These are phyloP conservation scores for Nakataea oryzae DNA, from an alignment of 2,329 filamentous ascomycete species.

Conservation along the genomic window DNA sequence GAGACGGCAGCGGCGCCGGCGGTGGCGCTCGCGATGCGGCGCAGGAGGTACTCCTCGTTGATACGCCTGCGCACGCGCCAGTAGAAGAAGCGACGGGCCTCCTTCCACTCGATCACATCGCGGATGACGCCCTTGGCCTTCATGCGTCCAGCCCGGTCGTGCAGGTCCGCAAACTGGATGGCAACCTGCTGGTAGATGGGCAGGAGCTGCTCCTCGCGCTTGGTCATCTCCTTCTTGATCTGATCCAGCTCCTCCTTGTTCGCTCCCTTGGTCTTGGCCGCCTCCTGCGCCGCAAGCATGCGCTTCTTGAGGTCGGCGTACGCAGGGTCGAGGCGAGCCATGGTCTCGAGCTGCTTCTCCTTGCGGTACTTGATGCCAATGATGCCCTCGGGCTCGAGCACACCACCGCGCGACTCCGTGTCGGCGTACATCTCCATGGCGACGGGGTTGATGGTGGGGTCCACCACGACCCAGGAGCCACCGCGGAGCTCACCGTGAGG, in stretches of 20 bases:
- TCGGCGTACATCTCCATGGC: constrained; percentile 99
- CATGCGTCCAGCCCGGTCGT: constrained; percentile 96
- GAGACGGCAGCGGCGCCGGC: constrained; percentile 16
- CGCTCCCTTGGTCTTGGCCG: constrained; percentile 43
- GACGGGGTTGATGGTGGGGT: constrained; percentile 93
- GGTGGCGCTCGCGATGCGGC: constrained; percentile 57
- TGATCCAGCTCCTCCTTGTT: constrained; percentile 63
- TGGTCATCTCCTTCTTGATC: constrained; percentile 75
- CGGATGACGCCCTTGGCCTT: constrained; percentile 94
- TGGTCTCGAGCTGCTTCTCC: constrained; percentile 94
- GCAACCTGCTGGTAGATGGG: constrained; percentile 93
- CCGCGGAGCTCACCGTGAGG: constrained; percentile 93
- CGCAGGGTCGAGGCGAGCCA: constrained; percentile 80
- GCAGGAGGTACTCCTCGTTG: constrained; percentile 95
- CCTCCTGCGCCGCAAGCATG: constrained; percentile 33
- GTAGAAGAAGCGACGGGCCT: constrained; percentile 97
- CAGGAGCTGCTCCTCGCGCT: constrained; percentile 78
- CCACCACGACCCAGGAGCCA: constrained; percentile 98
- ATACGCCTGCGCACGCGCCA: constrained; percentile 95
- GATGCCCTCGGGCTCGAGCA: constrained; percentile 95
- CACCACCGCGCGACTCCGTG: constrained; percentile 87
- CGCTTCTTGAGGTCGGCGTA: constrained; percentile 80
- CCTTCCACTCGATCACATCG: constrained; percentile 70
- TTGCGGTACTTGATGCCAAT: constrained; percentile 97
- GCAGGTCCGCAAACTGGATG: constrained; percentile 93